Conservation (phyloP, 2,329 filamentous ascomycete genomes). For the Chaetomiaceae sp. region DNA sequence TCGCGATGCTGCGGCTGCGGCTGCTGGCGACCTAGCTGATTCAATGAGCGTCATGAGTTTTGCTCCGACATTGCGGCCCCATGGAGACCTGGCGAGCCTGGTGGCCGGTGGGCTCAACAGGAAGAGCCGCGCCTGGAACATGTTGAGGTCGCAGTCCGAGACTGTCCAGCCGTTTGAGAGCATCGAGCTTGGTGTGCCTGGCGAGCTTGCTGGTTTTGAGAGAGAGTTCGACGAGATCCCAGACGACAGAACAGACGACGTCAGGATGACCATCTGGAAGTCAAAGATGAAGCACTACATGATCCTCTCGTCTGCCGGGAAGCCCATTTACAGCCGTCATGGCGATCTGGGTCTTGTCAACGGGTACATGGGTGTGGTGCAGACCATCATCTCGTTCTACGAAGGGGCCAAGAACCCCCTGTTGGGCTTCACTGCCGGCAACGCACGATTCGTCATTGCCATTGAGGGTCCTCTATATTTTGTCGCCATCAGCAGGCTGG, state of each 20-base stretch:
- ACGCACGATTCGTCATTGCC: constrained; percentile 78
- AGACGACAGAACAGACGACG: constrained; percentile 45
- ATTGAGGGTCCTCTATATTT: constrained; percentile 87
- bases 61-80: constrained; percentile 57
- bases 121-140: constrained; percentile 64
- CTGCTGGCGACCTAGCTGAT: constrained; percentile 53
- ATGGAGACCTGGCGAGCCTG: constrained; percentile 75
- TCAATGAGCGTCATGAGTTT: constrained; percentile 63
- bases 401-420: constrained; percentile 74
- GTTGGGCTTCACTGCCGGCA: constrained; percentile 79
- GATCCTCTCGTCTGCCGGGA: constrained; percentile 91
- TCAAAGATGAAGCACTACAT: constrained; percentile 95
- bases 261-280: constrained; percentile 72
- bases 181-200: constrained; percentile 40
- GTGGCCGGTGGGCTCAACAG: constrained; percentile 66
- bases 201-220: constrained; percentile 62
- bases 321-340: constrained; percentile 94
- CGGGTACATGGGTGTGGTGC: constrained; percentile 88
- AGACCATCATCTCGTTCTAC: constrained; percentile 97
- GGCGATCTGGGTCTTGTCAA: constrained; percentile 88
- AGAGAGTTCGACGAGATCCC: constrained; percentile 75
- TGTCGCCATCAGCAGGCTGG: constrained; percentile 84
- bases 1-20: constrained; percentile 17
- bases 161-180: constrained; percentile 58
- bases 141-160: constrained; percentile 60